Percentiles rank a stretch among this genome's conserved stretches.
Conservation (phyloP, 352 stramenopile species). For the Phytopythium oedochilum region DNA sequence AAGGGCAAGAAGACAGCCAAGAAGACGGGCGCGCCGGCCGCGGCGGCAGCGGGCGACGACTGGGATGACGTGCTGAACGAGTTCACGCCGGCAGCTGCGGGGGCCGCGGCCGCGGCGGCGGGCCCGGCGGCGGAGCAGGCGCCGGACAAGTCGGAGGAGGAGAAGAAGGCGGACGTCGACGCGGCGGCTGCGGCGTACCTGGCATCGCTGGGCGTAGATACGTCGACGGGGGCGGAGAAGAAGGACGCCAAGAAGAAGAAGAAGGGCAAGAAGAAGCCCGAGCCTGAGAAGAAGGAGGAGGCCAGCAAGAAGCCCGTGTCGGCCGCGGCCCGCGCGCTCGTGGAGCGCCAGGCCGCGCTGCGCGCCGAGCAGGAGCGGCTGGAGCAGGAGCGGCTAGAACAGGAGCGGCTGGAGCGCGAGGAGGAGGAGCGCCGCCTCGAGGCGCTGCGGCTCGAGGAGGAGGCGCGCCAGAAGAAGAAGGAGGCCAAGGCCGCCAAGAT, state of each 20-base stretch:
- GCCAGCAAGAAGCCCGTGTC: conserved; percentile 71
- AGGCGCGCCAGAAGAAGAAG: conserved; percentile 76
- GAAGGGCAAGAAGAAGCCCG: conserved; percentile 74
- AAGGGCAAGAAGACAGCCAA: conserved; percentile 77
- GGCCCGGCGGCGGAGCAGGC: conserved; percentile 11
- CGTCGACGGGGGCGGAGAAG: conserved; percentile 44
- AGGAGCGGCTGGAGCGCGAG: conserved; percentile 60
- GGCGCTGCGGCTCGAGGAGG: conserved; percentile 46
- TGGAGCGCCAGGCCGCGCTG: conserved; percentile 69
- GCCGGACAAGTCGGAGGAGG: conserved; percentile 7
- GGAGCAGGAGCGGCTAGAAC: conserved; percentile 47
- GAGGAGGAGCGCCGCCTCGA: conserved; percentile 53
- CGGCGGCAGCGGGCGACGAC: conserved; percentile 37
- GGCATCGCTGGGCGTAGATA: conserved; percentile 65
- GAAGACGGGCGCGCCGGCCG: conserved; percentile 26
- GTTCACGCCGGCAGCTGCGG: conserved; percentile 29
- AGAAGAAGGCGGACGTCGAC: conserved; percentile 35
- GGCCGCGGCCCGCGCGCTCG: conserved; percentile 59
- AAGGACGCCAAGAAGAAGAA: conserved; percentile 81
- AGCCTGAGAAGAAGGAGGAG: conserved; percentile 49
- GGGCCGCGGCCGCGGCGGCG: conserved; percentile 4
- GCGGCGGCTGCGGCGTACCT: conserved; percentile 71
- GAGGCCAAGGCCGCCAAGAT: conserved; percentile 84
- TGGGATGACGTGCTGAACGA: conserved; percentile 74
- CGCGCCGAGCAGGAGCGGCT: conserved; percentile 73